Percentiles rank a stretch among this genome's conserved stretches.
Conservation (phyloP, 78 protist species). For the Diacronema lutheri region DNA sequence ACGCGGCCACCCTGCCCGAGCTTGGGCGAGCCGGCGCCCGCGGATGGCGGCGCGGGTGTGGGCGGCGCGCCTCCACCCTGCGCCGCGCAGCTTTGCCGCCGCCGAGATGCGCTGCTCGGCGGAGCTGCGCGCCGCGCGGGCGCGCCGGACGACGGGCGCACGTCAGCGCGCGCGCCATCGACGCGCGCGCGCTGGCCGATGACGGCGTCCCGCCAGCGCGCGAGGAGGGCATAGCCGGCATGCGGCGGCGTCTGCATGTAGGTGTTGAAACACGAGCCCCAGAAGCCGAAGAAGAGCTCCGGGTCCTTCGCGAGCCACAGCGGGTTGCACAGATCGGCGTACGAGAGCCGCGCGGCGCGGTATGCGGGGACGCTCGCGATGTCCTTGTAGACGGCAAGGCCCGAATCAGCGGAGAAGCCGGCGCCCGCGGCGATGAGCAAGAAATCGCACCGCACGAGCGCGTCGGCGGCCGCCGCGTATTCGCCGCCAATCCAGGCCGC, state of each 20-base stretch:
- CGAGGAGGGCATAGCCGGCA: constrained; percentile 1
- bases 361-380: constrained; percentile 43
- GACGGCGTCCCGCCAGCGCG: neutral
- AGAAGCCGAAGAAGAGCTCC: constrained; percentile 44
- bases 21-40: neutral
- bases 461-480: constrained; percentile 13
- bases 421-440: constrained; percentile 43
- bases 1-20: neutral
- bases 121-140: too few relatives aligned
- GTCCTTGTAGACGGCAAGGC: constrained; percentile 41
- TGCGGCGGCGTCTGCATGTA: constrained; percentile 19
- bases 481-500: too few relatives aligned
- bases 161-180: neutral
- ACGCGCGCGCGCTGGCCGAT: neutral
- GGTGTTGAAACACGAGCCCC: constrained; percentile 41
- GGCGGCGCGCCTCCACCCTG: too few relatives aligned
- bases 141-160: too few relatives aligned
- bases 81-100: too few relatives aligned
- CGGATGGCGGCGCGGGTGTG: neutral
- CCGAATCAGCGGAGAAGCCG: constrained; percentile 39
- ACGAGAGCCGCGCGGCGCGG: neutral
- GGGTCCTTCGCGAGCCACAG: neutral
- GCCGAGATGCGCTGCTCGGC: too few relatives aligned
- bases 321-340: constrained; percentile 41
- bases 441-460: constrained; percentile 3